Percentiles rank a stretch among this genome's conserved stretches.
Evolutionary conservation across 352 stramenopile genomes (phyloP).

Genomic region (Aphanomyces astaci): DNA sequence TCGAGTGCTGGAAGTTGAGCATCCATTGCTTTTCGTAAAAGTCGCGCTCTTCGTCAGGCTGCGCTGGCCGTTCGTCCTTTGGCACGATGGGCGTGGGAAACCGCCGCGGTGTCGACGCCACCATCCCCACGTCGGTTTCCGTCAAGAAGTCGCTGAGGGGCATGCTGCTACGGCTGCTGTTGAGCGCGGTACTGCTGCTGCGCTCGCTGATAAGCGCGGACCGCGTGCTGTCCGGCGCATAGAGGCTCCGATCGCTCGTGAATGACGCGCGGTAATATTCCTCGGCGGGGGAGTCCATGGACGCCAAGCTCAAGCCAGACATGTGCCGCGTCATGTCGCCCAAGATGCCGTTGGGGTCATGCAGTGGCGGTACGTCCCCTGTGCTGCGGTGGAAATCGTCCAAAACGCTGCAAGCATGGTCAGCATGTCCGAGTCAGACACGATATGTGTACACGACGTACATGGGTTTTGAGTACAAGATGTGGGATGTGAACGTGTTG

Average conservation of each 20-base stretch:
- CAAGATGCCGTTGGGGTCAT: slow-evolving; percentile 72
- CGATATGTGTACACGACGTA: slow-evolving; percentile 24
- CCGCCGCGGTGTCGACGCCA: not conserved
- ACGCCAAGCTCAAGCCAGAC: slow-evolving; percentile 57
- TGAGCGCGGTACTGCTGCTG: not conserved
- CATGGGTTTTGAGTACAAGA: slow-evolving; percentile 5
- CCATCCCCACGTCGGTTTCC: slow-evolving; percentile 23
- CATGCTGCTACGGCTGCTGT: slow-evolving; percentile 22
- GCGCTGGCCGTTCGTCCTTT: slow-evolving; percentile 62
- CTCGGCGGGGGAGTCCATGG: slow-evolving; percentile 39
- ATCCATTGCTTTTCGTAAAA: slow-evolving; percentile 78
- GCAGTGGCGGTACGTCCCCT: slow-evolving; percentile 57
- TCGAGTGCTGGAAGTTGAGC: slow-evolving; percentile 76
- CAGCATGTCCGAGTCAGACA: not conserved
- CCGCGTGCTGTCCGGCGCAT: not conserved
- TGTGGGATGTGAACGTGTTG: slow-evolving; percentile 25
- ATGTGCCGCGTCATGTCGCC: slow-evolving; percentile 33
- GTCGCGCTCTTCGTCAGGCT: slow-evolving; percentile 64
- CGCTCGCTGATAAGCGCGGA: slow-evolving; percentile 11
- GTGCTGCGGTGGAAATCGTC: slow-evolving; percentile 45
- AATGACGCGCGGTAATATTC: not conserved
- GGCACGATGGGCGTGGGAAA: slow-evolving; percentile 36
- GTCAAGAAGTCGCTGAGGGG: slow-evolving; percentile 44
- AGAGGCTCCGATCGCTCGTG: slow-evolving; percentile 9
- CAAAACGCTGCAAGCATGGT: slow-evolving; percentile 28